Base-by-base conservation (phyloP, 2,329 filamentous ascomycete species). In the Plenodomus biglobosus region DNA sequence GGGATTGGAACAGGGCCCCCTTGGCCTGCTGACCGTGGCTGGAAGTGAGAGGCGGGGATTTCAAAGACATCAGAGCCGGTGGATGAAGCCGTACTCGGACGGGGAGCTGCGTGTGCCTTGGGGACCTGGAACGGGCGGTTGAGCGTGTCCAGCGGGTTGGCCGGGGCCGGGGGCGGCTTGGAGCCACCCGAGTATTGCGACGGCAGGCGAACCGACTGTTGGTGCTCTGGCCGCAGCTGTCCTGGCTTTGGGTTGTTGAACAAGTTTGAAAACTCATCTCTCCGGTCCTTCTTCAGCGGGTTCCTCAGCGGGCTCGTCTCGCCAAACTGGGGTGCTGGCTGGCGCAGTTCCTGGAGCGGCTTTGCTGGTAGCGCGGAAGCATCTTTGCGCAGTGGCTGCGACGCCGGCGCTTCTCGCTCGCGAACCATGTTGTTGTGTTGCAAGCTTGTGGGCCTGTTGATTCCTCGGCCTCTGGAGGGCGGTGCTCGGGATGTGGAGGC, bases 221-320 rank as follows among this genome's bases (percentile, higher is more conserved):
- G 78, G 48, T 81, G 79, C 55, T 82, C 79, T 22, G 75, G 74
- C 18, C 79, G 73, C 16, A 74, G 56, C 24, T 75, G 73, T 42
- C 78, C 78, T 16, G 72, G 64, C 56, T 77, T 79, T 6, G 78
- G 78, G 37, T 79, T 74, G 46, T 80, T 80, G 70, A 82, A 82
- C 5, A 76, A 70, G 52, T 76, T 68, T 21, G 65, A 65, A 53
- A 70, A 61, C 17, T 44, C 44, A 17, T 66, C 57, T 38, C 59
- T 62, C 20, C 45, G 45, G 47, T 65, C 66, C 43, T 69, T 64
- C 58, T 76, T 62, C 64, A 73, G 58, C 53, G 79, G 71, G 63
- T 78, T 75, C 55, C 80, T 73, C 47, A 85, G 68, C 15, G 81
- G 80, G 52, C 81, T 84, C 1, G 83, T 75, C 58, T 80, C 79